Percentiles rank a stretch among this genome's conserved stretches.
Evolutionary conservation across 352 stramenopile genomes (phyloP).

Genomic region (Phytophthora gonapodyides): DNA sequence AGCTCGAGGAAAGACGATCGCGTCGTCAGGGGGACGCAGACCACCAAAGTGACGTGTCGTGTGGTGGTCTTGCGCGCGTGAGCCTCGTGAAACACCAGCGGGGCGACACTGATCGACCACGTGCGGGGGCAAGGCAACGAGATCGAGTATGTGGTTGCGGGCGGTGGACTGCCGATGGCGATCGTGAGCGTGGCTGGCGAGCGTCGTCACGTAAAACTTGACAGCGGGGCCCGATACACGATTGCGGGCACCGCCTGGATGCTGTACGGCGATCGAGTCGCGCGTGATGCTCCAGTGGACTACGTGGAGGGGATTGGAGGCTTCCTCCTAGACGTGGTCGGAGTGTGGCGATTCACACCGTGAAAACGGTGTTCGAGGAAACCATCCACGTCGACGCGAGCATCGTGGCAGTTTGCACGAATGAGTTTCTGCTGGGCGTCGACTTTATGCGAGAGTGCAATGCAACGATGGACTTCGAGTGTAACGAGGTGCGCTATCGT

Average conservation of each 20-base stretch:
- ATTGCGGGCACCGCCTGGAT: background rate
- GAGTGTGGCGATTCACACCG: background rate
- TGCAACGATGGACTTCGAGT: slow-evolving; percentile 3
- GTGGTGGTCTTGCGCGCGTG: too few relatives aligned
- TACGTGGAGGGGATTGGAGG: slow-evolving; percentile 1
- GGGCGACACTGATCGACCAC: too few relatives aligned
- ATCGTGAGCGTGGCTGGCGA: background rate
- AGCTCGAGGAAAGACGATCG: too few relatives aligned
- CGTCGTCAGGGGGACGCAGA: too few relatives aligned
- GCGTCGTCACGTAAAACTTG: background rate
- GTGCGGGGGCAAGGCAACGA: too few relatives aligned
- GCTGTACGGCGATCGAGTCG: background rate
- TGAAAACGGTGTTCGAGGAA: background rate
- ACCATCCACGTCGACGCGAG: background rate
- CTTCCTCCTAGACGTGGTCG: background rate
- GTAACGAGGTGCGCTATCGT: background rate
- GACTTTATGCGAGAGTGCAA: too few relatives aligned
- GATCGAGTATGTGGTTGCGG: background rate
- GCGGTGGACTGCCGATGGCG: background rate
- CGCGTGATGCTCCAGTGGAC: background rate
- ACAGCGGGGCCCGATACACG: background rate
- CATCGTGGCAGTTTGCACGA: background rate
- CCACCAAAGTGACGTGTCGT: too few relatives aligned
- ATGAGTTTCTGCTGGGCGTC: slow-evolving; percentile 5
- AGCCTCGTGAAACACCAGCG: too few relatives aligned